Evolutionary conservation across 371 early-diverging fungal species (phyloP), one percentile per base, ranked within the genome.

Genomic region (Mortierella sp.): DNA sequence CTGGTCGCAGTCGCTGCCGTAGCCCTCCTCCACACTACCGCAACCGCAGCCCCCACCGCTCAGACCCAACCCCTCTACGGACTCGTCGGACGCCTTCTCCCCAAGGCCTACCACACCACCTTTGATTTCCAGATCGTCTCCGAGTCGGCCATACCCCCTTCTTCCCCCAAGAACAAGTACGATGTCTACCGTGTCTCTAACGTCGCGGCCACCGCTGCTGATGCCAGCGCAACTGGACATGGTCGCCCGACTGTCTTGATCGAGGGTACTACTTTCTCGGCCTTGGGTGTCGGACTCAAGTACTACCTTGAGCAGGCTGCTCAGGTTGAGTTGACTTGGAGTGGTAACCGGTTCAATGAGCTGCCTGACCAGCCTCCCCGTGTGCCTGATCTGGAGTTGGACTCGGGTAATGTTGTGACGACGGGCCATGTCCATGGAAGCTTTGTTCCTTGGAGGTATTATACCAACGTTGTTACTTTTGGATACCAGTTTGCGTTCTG

Each of bases 401-500:
- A 84, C 44, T 78, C 84, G 6, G 72, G 75, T 24, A 56, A 75
- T 51, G 70, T 72, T 27, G 81, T 78, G 24, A 76, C 77, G 3
- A 68, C 60, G 0, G 85, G 85, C 12, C 82, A 85, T 75, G 79
- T 79, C 41, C 79, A 79, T 8, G 85, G 86, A 14, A 87, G 87
- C 72, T 60, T 87, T 46, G 87, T 84, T 3, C 83, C 80, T 4
- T 76, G 74, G 76, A 75, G 87, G 21, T 84, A 87, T 46, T 87
- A 87, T 63, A 83, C 83, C 60, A 87, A 87, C 8, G 83, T 83
- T 3, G 87, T 87, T n/a, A 58, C 84, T 1, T 87, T 71, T 43
- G 83, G 84, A 5, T 87, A 87, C 72, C 83, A 83, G 74, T 80
- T 83, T 74, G 79, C 65, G 12, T 87, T 87, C 65, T 87, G 87